phyloP scores from a whole-genome alignment of 257 asterid species.

The Eucommia ulmoides region DNA sequence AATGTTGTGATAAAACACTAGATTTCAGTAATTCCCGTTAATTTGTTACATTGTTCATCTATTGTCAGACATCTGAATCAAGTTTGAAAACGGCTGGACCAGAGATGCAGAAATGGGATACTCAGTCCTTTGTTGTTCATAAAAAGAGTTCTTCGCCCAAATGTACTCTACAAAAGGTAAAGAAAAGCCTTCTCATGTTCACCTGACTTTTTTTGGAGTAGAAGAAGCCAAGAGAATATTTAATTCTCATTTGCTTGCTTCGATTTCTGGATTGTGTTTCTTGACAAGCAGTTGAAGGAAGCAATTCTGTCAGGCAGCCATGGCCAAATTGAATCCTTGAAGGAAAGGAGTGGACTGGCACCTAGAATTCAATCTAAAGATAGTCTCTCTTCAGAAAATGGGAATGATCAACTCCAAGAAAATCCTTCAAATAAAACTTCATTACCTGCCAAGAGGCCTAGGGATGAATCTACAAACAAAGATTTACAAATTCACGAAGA shows the following conservation, averaged over 20 bases:
- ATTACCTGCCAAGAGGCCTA: conserved; percentile 21
- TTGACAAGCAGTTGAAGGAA: conserved; percentile 28
- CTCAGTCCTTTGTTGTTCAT: conserved; percentile 32
- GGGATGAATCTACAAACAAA: conserved; percentile 12
- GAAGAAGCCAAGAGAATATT: too few relatives aligned
- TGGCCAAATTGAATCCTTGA: conserved; percentile 36
- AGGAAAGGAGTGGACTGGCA: conserved; percentile 40
- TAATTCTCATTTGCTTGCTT: background rate
- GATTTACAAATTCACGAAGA: conserved; percentile 13
- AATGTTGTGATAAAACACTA: background rate
- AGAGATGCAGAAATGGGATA: conserved; percentile 41
- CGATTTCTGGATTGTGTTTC: conserved; percentile 12
- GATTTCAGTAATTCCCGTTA: background rate
- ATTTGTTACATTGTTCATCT: conserved; percentile 6
- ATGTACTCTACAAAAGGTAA: conserved; percentile 33
- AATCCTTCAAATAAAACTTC: conserved; percentile 19
- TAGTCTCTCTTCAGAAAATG: conserved; percentile 9
- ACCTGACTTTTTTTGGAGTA: background rate
- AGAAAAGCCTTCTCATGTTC: conserved; percentile 1
- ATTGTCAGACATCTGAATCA: conserved; percentile 22
- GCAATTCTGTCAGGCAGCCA: conserved; percentile 24
- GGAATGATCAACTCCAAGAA: conserved; percentile 10
- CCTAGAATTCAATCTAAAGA: conserved; percentile 17
- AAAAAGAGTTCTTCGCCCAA: conserved; percentile 31
- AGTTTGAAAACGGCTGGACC: conserved; percentile 21